Evolutionary conservation across 2,329 filamentous ascomycete genomes (phyloP).

Genomic region (Ascomycota sp.): DNA sequence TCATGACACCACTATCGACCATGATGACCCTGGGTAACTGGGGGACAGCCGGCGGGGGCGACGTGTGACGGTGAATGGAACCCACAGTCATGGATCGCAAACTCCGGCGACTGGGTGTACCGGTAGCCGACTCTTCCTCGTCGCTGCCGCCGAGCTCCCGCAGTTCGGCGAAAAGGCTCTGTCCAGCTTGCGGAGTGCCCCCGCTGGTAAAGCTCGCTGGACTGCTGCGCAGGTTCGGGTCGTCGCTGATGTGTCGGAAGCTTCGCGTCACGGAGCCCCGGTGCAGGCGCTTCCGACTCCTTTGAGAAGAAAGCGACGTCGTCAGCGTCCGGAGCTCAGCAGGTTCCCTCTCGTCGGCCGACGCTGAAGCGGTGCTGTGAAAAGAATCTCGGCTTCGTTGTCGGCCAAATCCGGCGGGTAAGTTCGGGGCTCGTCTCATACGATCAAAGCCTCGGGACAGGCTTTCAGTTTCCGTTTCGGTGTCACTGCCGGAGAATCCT

Average conservation of each 20-base stretch:
- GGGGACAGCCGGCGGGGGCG: conserved; percentile 28
- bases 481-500: conserved; percentile 50
- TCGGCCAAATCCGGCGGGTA: conserved; percentile 15
- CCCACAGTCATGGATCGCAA: conserved; percentile 26
- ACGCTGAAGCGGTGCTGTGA: conserved; percentile 77
- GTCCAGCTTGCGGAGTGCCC: conserved; percentile 33
- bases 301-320: conserved; percentile 37
- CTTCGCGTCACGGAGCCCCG: conserved; percentile 39
- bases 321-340: conserved; percentile 39
- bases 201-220: conserved; percentile 34
- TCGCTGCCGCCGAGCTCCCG: conserved; percentile 61
- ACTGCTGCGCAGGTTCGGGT: conserved; percentile 35
- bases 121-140: conserved; percentile 46
- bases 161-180: conserved; percentile 83
- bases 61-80: conserved; percentile 21
- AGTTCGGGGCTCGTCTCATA: conserved; percentile 20
- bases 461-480: conserved; percentile 81
- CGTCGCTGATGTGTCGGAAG: conserved; percentile 40
- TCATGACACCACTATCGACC: conserved; percentile 41
- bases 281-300: conserved; percentile 51
- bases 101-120: conserved; percentile 32
- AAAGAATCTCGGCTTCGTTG: conserved; percentile 45
- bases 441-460: conserved; percentile 22
- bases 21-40: conserved; percentile 30
- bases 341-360: conserved; percentile 49